Base-by-base conservation (phyloP, 371 early-diverging fungal species). In the Mycotypha africana region DNA sequence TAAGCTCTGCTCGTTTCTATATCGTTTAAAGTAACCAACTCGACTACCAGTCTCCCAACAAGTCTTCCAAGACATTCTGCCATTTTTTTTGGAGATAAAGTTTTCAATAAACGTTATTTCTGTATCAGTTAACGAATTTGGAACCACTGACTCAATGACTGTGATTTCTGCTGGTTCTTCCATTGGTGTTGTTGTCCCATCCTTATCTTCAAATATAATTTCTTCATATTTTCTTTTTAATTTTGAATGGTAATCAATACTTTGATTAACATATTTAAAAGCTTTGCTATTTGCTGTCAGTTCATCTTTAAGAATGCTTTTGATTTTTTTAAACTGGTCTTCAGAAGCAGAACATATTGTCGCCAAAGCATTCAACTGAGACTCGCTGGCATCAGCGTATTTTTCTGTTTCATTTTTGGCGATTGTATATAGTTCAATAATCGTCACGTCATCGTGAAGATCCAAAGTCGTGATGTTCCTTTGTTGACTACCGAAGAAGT, bases 11-110 rank as follows among this genome's bases (percentile, higher is more conserved):
- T n/a, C 41, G 30, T 41, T 41, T 28, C 41, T 30, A 41, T 41
- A 41, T 41, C 30, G 26, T 30, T 41, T 41, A 28, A 41, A 41
- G 41, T 28, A 17, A 41, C 41, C 30, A 41, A 28, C 41, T 41
- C 20, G 26, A 28, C n/a, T 41, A 25, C 41, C 41, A 28, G 41
- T 41, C 41, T 41, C 41, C 41, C 41, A 41, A 41, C 41, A 41
- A 41, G n/a, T 41, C 41, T 41, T 41, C 41, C 41, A 41, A 25
- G 41, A 41, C 41, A 41, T 41, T 41, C n/a, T 41, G 41, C 41
- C 41, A 15, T 41, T 41, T 41, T 41, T 41, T 41, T 41, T 41
- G 17, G 41, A 41, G 41, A 41, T 41, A 41, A 41, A 41, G 41
- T 41, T 41, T 41, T 41, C 41, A 41, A 41, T 28, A 16, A 41